Evolutionary conservation across 805 yeast genomes (phyloP).

Genomic region (Wickerhamomyces bovis): DNA sequence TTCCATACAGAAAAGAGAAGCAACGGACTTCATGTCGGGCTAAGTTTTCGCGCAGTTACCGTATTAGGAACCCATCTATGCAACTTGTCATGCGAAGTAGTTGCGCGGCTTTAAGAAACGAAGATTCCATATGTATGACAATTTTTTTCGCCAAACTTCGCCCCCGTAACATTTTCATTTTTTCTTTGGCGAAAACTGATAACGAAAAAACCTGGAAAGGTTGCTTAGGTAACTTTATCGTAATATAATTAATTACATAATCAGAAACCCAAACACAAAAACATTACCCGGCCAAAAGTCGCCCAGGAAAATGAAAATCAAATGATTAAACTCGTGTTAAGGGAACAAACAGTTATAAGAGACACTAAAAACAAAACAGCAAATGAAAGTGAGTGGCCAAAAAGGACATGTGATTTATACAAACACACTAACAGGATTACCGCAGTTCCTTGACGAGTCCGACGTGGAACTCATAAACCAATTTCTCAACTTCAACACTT

Average conservation of each 20-base stretch:
- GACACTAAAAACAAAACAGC: neutral
- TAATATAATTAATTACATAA: too few relatives aligned
- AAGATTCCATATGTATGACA: neutral
- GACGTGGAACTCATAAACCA: conserved; percentile 91
- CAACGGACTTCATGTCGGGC: neutral
- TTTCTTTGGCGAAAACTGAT: neutral
- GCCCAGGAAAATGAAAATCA: neutral
- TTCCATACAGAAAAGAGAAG: neutral
- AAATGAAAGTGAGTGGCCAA: neutral
- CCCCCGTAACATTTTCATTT: neutral
- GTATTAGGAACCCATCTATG: neutral
- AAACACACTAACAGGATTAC: neutral
- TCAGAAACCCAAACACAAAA: too few relatives aligned
- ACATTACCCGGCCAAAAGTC: neutral
- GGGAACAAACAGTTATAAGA: neutral
- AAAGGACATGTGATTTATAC: neutral
- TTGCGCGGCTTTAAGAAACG: neutral
- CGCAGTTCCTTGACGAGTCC: conserved; percentile 82
- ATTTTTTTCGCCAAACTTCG: too few relatives aligned
- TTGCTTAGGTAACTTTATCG: neutral
- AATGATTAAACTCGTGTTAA: neutral
- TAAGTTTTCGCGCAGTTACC: neutral
- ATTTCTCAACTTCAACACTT: conserved; percentile 70
- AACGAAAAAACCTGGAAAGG: neutral
- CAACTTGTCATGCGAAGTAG: neutral